A percentile compares a stretch with the other conserved stretches of the same genome.
phyloP scores from a whole-genome alignment of 208 protist species.

The Acanthamoeba healyi region DNA sequence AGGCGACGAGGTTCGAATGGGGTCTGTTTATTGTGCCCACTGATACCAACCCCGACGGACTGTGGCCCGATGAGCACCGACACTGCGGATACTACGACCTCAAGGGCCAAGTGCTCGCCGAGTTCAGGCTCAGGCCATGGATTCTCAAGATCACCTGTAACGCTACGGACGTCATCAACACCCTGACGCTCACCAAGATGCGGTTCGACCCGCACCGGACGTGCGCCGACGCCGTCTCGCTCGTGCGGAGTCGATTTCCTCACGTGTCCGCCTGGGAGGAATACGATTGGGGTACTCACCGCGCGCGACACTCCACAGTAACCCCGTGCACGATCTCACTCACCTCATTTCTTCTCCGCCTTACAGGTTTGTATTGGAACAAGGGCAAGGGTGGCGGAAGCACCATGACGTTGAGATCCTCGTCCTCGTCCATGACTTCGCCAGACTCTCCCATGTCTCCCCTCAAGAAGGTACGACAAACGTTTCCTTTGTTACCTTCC shows the following conservation, averaged over 20 bases:
- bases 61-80: conserved; percentile 65
- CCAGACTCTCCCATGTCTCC: conserved; percentile 26
- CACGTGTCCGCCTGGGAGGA: conserved; percentile 75
- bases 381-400: background rate
- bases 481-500: too few species aligned
- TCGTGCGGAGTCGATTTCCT: conserved; percentile 67
- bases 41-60: conserved; percentile 60
- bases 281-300: conserved; percentile 73
- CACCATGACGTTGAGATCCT: background rate
- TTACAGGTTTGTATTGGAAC: conserved; percentile 59
- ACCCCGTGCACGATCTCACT: background rate
- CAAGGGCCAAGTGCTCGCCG: conserved; percentile 66
- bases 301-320: background rate
- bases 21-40: conserved; percentile 55
- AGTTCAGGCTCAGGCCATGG: conserved; percentile 74
- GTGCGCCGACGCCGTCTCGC: conserved; percentile 66
- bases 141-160: conserved; percentile 76
- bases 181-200: conserved; percentile 74
- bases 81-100: conserved; percentile 67
- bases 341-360: background rate
- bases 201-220: conserved; percentile 69
- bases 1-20: conserved; percentile 59
- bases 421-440: background rate
- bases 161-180: conserved; percentile 76
- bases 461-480: conserved; percentile 35